Evolutionary conservation across 2,329 filamentous ascomycete genomes (phyloP).

Genomic region (Akanthomyces muscarius): DNA sequence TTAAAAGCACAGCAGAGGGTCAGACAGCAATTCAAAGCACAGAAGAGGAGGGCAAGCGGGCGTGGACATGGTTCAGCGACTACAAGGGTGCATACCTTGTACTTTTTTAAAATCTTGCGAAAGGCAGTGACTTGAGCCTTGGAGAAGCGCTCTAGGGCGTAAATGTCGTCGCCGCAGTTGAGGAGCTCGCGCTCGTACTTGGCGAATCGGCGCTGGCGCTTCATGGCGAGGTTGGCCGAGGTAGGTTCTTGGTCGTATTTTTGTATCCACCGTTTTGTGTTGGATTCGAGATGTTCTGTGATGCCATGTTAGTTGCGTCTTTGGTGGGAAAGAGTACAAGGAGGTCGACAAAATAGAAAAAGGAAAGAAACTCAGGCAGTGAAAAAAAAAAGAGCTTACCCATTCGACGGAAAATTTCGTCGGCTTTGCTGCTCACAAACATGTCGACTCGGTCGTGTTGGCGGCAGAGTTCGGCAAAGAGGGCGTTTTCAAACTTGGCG

Average conservation of each 20-base stretch:
- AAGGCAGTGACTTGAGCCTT: constrained; percentile 72
- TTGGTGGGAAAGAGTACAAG: background rate
- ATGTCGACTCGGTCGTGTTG: constrained; percentile 76
- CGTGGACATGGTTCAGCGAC: background rate
- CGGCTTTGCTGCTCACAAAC: constrained; percentile 75
- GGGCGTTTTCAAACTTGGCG: constrained; percentile 63
- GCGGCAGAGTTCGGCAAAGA: constrained; percentile 65
- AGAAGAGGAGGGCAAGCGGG: too few relatives aligned
- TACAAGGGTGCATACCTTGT: constrained; percentile 49
- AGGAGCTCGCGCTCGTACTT: constrained; percentile 51
- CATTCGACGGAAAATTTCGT: constrained; percentile 69
- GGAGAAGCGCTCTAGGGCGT: constrained; percentile 66
- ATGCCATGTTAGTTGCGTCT: background rate
- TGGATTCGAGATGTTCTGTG: constrained; percentile 46
- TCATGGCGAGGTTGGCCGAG: constrained; percentile 32
- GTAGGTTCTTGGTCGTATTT: constrained; percentile 35
- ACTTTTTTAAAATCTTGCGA: constrained; percentile 81
- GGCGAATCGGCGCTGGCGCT: constrained; percentile 48
- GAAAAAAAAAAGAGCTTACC: constrained; percentile 38
- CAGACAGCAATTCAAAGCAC: too few relatives aligned
- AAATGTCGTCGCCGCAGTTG: constrained; percentile 66
- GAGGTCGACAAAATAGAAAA: background rate
- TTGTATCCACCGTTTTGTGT: constrained; percentile 44
- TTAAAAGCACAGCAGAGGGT: background rate
- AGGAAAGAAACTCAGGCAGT: background rate